Conservation (phyloP, 108 stramenopile genomes). For the Cyclostephanos tholiformis region DNA sequence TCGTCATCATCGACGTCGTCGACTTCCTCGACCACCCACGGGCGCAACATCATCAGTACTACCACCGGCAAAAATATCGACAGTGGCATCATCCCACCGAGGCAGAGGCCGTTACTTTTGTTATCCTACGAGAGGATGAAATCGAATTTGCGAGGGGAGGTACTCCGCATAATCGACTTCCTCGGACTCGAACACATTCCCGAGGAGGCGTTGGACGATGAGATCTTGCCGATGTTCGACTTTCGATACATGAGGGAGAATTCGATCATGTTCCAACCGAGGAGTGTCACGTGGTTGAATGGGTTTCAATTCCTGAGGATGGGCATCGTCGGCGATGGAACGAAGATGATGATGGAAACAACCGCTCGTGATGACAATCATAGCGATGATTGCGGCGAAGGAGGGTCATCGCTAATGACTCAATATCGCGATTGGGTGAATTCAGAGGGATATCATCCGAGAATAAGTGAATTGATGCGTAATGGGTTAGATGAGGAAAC, state of each 20-base stretch:
- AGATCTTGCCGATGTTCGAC: slow-evolving; percentile 40
- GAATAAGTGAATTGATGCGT: slow-evolving; percentile 11
- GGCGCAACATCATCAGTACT: not conserved
- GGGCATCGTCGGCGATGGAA: slow-evolving; percentile 46
- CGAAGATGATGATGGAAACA: slow-evolving; percentile 13
- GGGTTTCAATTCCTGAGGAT: slow-evolving; percentile 51
- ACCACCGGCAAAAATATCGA: not conserved
- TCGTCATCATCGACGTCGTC: not conserved
- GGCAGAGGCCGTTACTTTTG: slow-evolving; percentile 25
- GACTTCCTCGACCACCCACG: not conserved
- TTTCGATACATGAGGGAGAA: slow-evolving; percentile 48
- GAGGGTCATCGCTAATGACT: slow-evolving; percentile 3
- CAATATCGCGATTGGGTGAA: slow-evolving; percentile 26
- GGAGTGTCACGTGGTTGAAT: slow-evolving; percentile 47
- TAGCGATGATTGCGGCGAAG: slow-evolving; percentile 2
- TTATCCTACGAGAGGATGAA: slow-evolving; percentile 50
- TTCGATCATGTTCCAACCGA: slow-evolving; percentile 43
- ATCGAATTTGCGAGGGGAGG: slow-evolving; percentile 23
- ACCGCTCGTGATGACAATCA: not conserved
- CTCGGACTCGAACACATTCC: slow-evolving; percentile 32
- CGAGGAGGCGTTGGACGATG: slow-evolving; percentile 21
- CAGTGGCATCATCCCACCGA: not conserved
- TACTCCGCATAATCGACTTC: slow-evolving; percentile 38
- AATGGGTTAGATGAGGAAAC: not conserved
- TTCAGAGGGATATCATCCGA: slow-evolving; percentile 22